Evolutionary conservation across 805 yeast genomes (phyloP), one percentile per base, ranked within the genome.

Genomic region (Myxozyma geophila): DNA sequence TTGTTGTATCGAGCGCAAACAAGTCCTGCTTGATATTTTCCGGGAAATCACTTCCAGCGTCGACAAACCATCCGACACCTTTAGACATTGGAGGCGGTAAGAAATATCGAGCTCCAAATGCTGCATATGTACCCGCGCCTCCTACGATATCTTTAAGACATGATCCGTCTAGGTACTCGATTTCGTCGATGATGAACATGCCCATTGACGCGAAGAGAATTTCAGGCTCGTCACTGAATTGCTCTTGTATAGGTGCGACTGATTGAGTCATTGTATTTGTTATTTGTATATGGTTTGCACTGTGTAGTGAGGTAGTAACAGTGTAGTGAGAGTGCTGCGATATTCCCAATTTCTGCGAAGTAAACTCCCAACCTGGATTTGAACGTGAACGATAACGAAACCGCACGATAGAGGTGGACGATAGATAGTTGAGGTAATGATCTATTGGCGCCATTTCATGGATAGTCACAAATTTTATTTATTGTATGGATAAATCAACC

Each of bases 151-250:
- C 74, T 48, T 64, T 66, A 70, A 73, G 67, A 78, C 79, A 28
- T 77, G 70, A 47, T 62, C 68, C 80, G 60, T 62, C 77, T 56
- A 66, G 76, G 70, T 84, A 86, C 61, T 84, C 86, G 69, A 92
- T 90, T 67, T 90, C 96, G 74, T 92, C 98, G 17, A 92, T 82
- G 71, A 93, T 91, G 76, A 91, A 88, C 90, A 92, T 87, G 52
- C 97, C 98, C 79, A 89, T 79, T 0, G 96, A 82, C 21, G 88
- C 81, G 71, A 90, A 82, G 9, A 82, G 58, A 23, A 64, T 53
- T 51, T 59, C 62, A 17, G 47, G 49, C 13, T 23, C 57, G 17
- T 50, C 54, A 15, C 8, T 50, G 17, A 17, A 13, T 28, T 28
- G 13, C 3, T n/a, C 7, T 13, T 12, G 2, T 2, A 12, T 39